Evolutionary conservation across 768 basidiomycete genomes (phyloP), one percentile per base, ranked within the genome.

Genomic region (Candolleomyces aberdarensis): DNA sequence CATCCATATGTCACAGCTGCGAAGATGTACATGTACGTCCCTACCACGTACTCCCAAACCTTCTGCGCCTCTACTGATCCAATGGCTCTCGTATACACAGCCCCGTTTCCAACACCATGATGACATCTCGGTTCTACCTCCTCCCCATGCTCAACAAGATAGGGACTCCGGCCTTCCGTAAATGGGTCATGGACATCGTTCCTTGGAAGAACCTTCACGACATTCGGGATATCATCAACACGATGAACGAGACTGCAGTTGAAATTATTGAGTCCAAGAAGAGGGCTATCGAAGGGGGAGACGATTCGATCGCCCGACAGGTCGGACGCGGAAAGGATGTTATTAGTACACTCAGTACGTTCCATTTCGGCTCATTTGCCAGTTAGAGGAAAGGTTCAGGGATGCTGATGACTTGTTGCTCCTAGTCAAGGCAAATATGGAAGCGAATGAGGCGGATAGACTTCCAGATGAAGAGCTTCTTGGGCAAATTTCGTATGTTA

Each of bases 311-410:
- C 3, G 60, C 67, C 4, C 66, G 57, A 14, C 65, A 60, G 58
- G 70, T 78, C 40, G 76, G 73, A 7, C 68, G 72, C 47, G 79
- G 79, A 14, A 79, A 75, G 56, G 81, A 83, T 64, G 73, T 84
- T 14, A 73, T 82, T 62, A 83, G 79, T 62, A 71, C 80, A 20
- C 66, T 83, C 19, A 64, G 82, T 83, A 64, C 40, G 79, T 61
- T 10, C n/a, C 51, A 48, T n/a, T 29, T 36, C 17, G 32, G 8
- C 3, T n/a, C 26, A 3, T 36, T 36, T 2, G 36, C 11, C 36
- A 3, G 36, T 26, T 26, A 26, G 26, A n/a, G 19, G 13, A n/a
- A 14, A 32, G 22, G 7, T 22, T 44, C 10, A 19, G 15, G 48
- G 20, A 26, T 26, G 15, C 19, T 13, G 26, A n/a, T 51, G 11